phyloP scores from a whole-genome alignment of 2,329 filamentous ascomycete genomes.

The Botrytis squamosa region DNA sequence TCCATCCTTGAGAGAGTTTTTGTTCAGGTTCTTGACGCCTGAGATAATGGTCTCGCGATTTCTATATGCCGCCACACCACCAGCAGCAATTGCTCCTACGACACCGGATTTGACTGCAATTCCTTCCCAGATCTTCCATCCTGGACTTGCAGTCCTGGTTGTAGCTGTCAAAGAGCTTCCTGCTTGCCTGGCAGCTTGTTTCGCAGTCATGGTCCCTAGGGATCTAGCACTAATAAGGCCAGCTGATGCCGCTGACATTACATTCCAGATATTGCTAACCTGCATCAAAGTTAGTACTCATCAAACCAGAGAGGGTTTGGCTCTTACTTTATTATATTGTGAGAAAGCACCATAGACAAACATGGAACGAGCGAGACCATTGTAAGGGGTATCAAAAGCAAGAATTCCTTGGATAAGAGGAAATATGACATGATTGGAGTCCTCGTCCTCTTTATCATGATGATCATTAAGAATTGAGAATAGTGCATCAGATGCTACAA shows the following conservation, averaged over 20 bases:
- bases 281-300: conserved; percentile 40
- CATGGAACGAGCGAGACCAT: conserved; percentile 61
- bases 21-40: conserved; percentile 45
- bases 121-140: conserved; percentile 55
- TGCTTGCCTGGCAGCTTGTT: conserved; percentile 30
- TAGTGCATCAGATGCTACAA: conserved; percentile 80
- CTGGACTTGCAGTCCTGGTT: conserved; percentile 31
- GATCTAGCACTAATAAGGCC: conserved; percentile 44
- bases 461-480: conserved; percentile 48
- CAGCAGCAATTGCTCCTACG: conserved; percentile 76
- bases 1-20: conserved; percentile 41
- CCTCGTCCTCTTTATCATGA: conserved; percentile 24
- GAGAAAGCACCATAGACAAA: conserved; percentile 61
- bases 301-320: accelerated
- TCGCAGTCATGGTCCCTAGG: conserved; percentile 35
- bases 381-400: conserved; percentile 83
- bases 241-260: conserved; percentile 54
- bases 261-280: conserved; percentile 55
- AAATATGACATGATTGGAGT: conserved; percentile 47
- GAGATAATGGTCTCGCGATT: conserved; percentile 67
- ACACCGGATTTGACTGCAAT: conserved; percentile 80
- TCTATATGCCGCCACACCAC: conserved; percentile 77
- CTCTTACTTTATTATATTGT: conserved; percentile 56
- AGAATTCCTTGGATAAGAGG: conserved; percentile 78
- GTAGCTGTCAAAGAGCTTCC: conserved; percentile 22